A percentile compares a stretch with the other conserved stretches of the same genome.
Conservation (phyloP, 768 basidiomycete species). For the Suillus brevipes region DNA sequence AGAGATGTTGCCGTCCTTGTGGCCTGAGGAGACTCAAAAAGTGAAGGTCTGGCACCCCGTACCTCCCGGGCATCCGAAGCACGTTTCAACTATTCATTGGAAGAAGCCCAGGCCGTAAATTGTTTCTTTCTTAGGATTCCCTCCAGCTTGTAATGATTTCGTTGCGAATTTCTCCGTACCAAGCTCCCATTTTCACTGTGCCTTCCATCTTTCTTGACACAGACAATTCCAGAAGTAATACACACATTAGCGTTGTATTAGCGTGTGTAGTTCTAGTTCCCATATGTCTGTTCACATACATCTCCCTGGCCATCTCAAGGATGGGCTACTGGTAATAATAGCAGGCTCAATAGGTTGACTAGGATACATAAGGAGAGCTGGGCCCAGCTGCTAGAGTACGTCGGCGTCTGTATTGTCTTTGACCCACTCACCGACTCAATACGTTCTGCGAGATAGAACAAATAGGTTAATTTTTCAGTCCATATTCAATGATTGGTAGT, state of each 20-base stretch:
- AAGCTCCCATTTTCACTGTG: background rate
- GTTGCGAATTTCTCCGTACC: background rate
- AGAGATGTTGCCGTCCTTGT: background rate
- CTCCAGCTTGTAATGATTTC: background rate
- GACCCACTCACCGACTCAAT: too few species aligned
- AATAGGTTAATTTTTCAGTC: too few species aligned
- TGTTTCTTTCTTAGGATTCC: background rate
- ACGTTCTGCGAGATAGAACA: too few species aligned
- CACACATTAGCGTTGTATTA: too few species aligned
- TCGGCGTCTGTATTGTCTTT: too few species aligned
- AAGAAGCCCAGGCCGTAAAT: background rate
- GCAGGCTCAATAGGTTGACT: background rate
- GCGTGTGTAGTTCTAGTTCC: background rate
- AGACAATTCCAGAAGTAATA: background rate
- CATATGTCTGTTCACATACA: background rate
- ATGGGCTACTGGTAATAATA: background rate
- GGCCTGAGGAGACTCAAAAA: background rate
- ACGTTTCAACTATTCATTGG: background rate
- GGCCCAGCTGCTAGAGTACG: background rate
- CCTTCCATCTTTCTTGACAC: background rate
- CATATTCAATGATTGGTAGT: too few species aligned
- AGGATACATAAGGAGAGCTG: background rate
- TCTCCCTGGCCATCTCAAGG: background rate
- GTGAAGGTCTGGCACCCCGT: background rate
- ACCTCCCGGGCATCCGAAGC: background rate